Evolutionary conservation across 2,329 filamentous ascomycete genomes (phyloP), one percentile per base, ranked within the genome.

Genomic region (Aspergillus carbonarius): DNA sequence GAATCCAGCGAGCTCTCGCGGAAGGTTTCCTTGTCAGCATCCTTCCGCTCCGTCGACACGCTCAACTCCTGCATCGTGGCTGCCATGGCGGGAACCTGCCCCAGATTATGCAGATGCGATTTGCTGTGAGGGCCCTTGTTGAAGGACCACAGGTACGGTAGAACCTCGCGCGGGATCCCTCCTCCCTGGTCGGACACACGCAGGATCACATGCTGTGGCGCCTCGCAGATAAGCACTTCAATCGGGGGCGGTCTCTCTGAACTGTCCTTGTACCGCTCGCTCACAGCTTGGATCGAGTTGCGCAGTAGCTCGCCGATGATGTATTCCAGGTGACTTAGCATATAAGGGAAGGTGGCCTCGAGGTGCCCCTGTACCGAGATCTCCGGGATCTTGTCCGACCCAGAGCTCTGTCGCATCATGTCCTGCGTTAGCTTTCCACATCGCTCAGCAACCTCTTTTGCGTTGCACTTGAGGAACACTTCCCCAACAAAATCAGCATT

Each of bases 71-170:
- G 91, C 80, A 96, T 87, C 0, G 93, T 99, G 18, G 92, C 95
- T 12, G 93, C 91, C 83, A 99, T 89, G 60, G 91, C 90, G 3
- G 95, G 95, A 2, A 99, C 93, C 63, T 89, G 87, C 10, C 85
- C 86, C 8, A 99, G 83, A 72, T 97, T 98, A 67, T 91, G 82
- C n/a, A 98, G 82, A 4, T 92, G 86, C 60, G 86, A 84, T 64
- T 88, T 82, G 59, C 87, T 90, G 35, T 91, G 86, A 1, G 93
- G 92, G 0, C 93, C 93, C 76, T 98, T 98, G 76, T 88, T 92
- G 74, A 99, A 99, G 25, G 92, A 96, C 95, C 96, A 99, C 5
- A 99, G 83, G 72, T 96, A 90, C 0, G 93, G 93, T 20, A 97
- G 79, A 59, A 93, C 86, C 44, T 95, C 91, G 50, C 88, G 86